These are phyloP conservation scores for Pseudocercospora cruenta DNA, from an alignment of 2,329 filamentous ascomycete species.

Conservation along the genomic window DNA sequence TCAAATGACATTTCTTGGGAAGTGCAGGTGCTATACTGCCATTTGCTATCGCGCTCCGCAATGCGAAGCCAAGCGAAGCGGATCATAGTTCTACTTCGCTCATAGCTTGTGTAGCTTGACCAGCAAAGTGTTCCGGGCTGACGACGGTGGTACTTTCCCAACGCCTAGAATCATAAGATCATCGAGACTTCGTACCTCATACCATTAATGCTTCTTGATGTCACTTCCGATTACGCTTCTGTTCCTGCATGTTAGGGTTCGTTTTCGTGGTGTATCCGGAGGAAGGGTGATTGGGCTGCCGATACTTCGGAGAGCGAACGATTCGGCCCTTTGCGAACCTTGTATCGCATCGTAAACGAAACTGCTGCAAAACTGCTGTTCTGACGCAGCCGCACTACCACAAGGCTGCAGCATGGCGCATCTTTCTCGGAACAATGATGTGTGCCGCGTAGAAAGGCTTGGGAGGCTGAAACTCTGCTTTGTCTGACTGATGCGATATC, in stretches of 20 bases:
- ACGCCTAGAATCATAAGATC: background rate
- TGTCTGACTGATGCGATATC: constrained; percentile 3
- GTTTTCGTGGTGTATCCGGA: constrained; percentile 12
- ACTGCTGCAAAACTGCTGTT: background rate
- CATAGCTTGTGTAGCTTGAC: constrained; percentile 11
- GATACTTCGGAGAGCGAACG: background rate
- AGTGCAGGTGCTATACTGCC: background rate
- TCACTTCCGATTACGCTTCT: constrained; percentile 7
- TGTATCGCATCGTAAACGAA: background rate
- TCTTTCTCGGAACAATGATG: constrained; percentile 7
- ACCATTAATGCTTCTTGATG: background rate
- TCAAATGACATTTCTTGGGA: background rate
- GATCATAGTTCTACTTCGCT: background rate
- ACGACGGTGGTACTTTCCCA: constrained; percentile 9
- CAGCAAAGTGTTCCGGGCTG: constrained; percentile 2
- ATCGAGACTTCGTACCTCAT: background rate
- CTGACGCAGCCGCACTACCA: background rate
- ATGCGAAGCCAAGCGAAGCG: background rate
- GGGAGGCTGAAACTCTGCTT: constrained; percentile 1
- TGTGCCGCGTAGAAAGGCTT: constrained; percentile 9
- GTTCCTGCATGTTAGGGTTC: constrained; percentile 22
- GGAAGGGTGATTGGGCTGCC: background rate
- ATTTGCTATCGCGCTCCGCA: background rate
- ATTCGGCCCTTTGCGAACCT: background rate
- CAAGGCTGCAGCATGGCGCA: background rate